Evolutionary conservation across 495 filamentous ascomycete species (phyloP), one percentile per base, ranked within the genome.

Genomic region (Baudoinia panamericana): DNA sequence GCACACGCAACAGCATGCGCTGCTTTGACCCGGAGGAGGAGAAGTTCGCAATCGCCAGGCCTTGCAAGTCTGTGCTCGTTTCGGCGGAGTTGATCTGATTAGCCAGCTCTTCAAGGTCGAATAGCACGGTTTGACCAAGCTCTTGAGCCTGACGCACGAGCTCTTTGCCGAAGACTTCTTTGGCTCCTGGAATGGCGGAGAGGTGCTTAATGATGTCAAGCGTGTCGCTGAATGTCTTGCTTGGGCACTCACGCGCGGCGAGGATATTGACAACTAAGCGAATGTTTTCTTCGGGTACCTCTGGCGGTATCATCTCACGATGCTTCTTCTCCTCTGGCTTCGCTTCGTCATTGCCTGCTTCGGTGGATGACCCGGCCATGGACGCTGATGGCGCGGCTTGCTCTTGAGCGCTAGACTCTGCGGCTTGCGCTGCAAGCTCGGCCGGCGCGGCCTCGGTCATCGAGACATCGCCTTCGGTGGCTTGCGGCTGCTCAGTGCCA

Each of bases 201-300:
- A 99, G 75, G 53, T 96, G 94, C 63, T 93, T 94, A 67, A 99
- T 96, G 7, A 90, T 88, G 13, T 92, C 87, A 31, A 96, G 71
- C 0, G 92, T 95, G 54, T 96, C 88, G 51, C 84, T 78, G 70
- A 96, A 96, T 2, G 87, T 95, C 65, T 93, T 93, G 34, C 82
- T 85, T 51, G 80, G 90, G 63, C 90, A 99, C 57, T 99, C 90
- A 21, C 85, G 81, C 37, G 90, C 87, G 10, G 88, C 82, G 46
- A 99, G 78, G 45, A 99, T 93, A 51, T 92, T 90, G 52, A 95
- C 83, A 8, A 99, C 85, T 28, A 96, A 67, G 54, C 80, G 82
- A 47, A 99, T 69, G 59, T 94, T 93, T 49, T 82, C 69, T 28
- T 88, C 83, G 1, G 92, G 88, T 31, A 99, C 77, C 17, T 84